phyloP scores from a whole-genome alignment of 139 green algal species.

The Chlorella sp. region DNA sequence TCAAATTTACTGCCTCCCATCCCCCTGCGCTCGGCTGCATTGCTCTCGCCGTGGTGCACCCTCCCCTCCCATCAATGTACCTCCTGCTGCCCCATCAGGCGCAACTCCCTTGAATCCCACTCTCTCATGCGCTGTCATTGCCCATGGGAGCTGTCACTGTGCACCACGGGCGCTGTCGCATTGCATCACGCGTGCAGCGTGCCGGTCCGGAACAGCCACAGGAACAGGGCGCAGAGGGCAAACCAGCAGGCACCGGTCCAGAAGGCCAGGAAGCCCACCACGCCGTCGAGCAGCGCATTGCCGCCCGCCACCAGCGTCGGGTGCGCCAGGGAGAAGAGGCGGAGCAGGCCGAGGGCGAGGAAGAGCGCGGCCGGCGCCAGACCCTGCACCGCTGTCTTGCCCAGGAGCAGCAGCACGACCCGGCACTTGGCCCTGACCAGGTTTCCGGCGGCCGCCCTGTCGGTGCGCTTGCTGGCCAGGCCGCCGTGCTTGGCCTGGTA shows the following conservation, averaged over 20 bases:
- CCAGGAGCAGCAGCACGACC: conserved; percentile 5
- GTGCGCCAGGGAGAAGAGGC: neutral
- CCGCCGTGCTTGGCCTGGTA: conserved; percentile 38
- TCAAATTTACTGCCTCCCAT: too few relatives aligned
- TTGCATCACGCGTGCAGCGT: conserved; percentile 20
- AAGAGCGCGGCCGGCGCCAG: conserved; percentile 19
- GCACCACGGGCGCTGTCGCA: too few relatives aligned
- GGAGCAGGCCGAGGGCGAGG: conserved; percentile 24
- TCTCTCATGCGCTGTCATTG: too few relatives aligned
- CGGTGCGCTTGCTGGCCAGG: neutral
- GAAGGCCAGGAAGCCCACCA: conserved; percentile 27
- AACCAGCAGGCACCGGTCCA: conserved; percentile 36
- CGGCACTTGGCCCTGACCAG: conserved; percentile 23
- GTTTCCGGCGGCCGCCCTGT: conserved; percentile 4
- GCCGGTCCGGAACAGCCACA: conserved; percentile 42
- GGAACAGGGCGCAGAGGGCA: conserved; percentile 8
- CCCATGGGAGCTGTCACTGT: too few relatives aligned
- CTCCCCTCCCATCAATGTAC: too few relatives aligned
- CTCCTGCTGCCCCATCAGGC: too few relatives aligned
- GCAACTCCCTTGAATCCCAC: too few relatives aligned
- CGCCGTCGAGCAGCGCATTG: conserved; percentile 6
- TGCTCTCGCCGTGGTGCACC: too few relatives aligned
- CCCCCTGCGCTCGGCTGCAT: too few relatives aligned
- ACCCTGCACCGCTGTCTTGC: conserved; percentile 22
- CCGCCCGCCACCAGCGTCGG: too few relatives aligned